phyloP scores from a whole-genome alignment of 768 basidiomycete species.

The Mycena pura region DNA sequence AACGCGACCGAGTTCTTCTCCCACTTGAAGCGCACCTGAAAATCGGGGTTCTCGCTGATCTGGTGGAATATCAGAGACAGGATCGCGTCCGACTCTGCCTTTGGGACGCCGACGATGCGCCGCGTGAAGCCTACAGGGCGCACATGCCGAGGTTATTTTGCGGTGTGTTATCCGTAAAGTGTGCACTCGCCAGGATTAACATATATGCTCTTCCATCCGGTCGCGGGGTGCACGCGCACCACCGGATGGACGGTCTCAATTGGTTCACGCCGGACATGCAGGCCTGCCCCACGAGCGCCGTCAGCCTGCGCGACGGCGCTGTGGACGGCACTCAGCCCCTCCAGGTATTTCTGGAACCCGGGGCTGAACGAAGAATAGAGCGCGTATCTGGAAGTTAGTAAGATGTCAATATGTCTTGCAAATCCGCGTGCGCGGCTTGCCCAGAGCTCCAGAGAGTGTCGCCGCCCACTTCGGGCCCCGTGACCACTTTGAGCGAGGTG shows the following conservation, averaged over 20 bases:
- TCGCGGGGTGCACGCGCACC: slow-evolving; percentile 84
- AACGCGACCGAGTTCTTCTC: slow-evolving; percentile 78
- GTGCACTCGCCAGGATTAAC: slow-evolving; percentile 71
- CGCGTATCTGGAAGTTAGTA: slow-evolving; percentile 71
- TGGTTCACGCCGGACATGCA: slow-evolving; percentile 71
- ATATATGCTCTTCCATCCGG: slow-evolving; percentile 85
- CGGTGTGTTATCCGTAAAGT: neutral
- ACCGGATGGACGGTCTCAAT: slow-evolving; percentile 80
- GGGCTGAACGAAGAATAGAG: slow-evolving; percentile 85
- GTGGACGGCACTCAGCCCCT: slow-evolving; percentile 75
- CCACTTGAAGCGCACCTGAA: slow-evolving; percentile 83
- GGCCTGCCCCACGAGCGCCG: slow-evolving; percentile 71
- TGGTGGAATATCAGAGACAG: slow-evolving; percentile 74
- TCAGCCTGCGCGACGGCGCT: slow-evolving; percentile 81
- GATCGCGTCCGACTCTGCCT: slow-evolving; percentile 80
- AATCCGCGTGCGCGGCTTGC: too few relatives aligned
- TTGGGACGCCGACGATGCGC: slow-evolving; percentile 78
- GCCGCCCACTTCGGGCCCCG: slow-evolving; percentile 73
- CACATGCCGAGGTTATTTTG: neutral
- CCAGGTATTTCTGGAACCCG: slow-evolving; percentile 77
- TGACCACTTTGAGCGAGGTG: slow-evolving; percentile 78
- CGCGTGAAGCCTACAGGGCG: slow-evolving; percentile 70
- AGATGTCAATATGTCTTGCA: too few relatives aligned
- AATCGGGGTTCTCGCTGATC: slow-evolving; percentile 73
- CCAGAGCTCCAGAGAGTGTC: slow-evolving; percentile 86